These are phyloP conservation scores for Dysphania ambrosioides DNA, from an alignment of 148 eudicot species.

Conservation along the genomic window DNA sequence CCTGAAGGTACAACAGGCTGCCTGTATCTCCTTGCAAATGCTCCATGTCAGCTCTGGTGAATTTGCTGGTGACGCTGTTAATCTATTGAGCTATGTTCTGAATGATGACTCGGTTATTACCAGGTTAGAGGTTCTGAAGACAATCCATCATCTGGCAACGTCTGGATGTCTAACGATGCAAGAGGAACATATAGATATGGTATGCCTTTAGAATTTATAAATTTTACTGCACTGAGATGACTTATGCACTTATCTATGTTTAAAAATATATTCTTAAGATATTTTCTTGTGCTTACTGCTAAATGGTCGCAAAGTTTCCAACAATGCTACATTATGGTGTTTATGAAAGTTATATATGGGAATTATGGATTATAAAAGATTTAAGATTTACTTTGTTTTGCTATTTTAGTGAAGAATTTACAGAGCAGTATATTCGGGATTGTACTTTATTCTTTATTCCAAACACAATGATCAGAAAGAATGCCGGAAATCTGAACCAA, in stretches of 20 bases:
- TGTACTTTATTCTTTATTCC: too few relatives aligned
- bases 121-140: conserved; percentile 59
- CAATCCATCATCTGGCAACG: conserved; percentile 56
- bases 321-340: not conserved
- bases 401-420: not conserved
- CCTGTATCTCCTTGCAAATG: conserved; percentile 59
- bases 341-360: not conserved
- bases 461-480: not conserved
- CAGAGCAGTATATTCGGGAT: not conserved
- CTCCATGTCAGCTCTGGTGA: conserved; percentile 47
- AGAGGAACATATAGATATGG: conserved; percentile 64
- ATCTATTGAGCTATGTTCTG: conserved; percentile 58
- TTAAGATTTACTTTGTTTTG: not conserved
- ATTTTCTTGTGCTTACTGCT: not conserved
- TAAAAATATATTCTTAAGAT: not conserved
- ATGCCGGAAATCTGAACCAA: not conserved
- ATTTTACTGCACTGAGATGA: not conserved
- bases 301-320: not conserved
- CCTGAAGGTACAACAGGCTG: conserved; percentile 79
- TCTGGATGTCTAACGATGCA: conserved; percentile 52
- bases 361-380: not conserved
- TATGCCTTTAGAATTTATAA: conserved; percentile 29
- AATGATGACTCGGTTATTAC: conserved; percentile 79
- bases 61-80: conserved; percentile 62
- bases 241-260: not conserved